phyloP scores from a whole-genome alignment of 192 early-diverging fungal species.

The Backusella australiensis region DNA sequence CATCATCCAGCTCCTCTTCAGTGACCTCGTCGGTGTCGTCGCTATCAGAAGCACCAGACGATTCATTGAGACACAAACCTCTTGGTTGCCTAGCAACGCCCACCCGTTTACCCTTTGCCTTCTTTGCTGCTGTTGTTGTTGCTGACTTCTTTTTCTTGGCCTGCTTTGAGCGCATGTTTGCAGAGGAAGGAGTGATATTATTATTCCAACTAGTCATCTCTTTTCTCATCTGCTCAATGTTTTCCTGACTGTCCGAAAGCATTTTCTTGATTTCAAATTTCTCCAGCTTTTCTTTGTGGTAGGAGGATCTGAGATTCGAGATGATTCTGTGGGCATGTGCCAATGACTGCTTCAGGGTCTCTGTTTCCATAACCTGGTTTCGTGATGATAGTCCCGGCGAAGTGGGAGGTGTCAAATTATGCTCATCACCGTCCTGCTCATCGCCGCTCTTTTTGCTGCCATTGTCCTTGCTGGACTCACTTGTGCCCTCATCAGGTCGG shows the following conservation, averaged over 20 bases:
- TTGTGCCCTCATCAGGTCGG: neutral
- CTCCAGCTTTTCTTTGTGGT: conserved; percentile 52
- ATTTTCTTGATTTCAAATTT: conserved; percentile 54
- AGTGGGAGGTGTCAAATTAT: conserved; percentile 1
- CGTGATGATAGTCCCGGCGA: neutral
- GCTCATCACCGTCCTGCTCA: neutral
- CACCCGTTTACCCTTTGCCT: conserved; percentile 1
- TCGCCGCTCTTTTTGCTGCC: neutral
- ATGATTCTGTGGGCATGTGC: conserved; percentile 50
- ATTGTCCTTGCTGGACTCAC: neutral
- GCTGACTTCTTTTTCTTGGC: neutral
- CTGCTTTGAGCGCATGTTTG: neutral
- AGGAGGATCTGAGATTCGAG: conserved; percentile 43
- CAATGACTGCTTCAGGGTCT: conserved; percentile 33
- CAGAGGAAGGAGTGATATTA: neutral
- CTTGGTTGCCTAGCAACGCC: conserved; percentile 12
- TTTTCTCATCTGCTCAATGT: conserved; percentile 49
- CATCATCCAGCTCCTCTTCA: neutral
- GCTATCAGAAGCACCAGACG: neutral
- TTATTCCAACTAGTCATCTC: conserved; percentile 27
- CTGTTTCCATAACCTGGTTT: conserved; percentile 21
- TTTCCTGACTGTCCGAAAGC: conserved; percentile 53
- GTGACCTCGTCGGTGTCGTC: neutral
- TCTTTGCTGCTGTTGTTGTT: neutral
- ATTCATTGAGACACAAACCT: conserved; percentile 10